Percentiles rank a stretch among this genome's conserved stretches.
phyloP scores from a whole-genome alignment of 371 early-diverging fungal genomes.

The Rhizoclosmatium hyalinum region DNA sequence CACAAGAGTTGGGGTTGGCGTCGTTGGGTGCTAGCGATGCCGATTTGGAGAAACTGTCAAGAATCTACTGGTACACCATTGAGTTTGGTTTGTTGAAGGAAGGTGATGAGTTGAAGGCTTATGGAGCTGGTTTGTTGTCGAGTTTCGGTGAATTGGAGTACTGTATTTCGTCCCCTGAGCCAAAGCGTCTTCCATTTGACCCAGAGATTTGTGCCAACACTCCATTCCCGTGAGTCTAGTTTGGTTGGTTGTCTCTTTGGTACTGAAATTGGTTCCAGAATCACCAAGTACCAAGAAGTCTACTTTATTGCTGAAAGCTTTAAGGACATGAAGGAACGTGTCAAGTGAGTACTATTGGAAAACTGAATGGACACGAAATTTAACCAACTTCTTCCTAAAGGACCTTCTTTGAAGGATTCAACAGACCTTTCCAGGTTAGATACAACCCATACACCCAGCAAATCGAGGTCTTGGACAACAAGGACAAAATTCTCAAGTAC shows the following conservation, averaged over 20 bases:
- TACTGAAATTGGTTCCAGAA: slow-evolving; percentile 39
- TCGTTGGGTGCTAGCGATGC: slow-evolving; percentile 93
- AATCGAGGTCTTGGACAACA: slow-evolving; percentile 80
- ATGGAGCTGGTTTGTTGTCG: slow-evolving; percentile 93
- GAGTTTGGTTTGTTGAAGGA: slow-evolving; percentile 95
- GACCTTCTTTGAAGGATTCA: slow-evolving; percentile 66
- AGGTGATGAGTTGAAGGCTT: slow-evolving; percentile 80
- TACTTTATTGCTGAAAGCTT: slow-evolving; percentile 96
- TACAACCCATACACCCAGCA: slow-evolving; percentile 89
- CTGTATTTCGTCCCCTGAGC: slow-evolving; percentile 75
- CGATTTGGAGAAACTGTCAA: slow-evolving; percentile 84
- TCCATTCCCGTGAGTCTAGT: slow-evolving; percentile 73
- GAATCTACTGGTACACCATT: slow-evolving; percentile 92
- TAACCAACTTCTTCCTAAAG: neutral
- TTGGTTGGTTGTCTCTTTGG: neutral
- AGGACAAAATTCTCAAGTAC: slow-evolving; percentile 48
- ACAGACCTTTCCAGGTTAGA: slow-evolving; percentile 85
- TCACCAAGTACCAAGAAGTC: slow-evolving; percentile 92
- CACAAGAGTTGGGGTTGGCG: slow-evolving; percentile 96
- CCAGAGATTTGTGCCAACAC: slow-evolving; percentile 80
- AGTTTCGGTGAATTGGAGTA: slow-evolving; percentile 97
- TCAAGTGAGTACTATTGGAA: slow-evolving; percentile 51
- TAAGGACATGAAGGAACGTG: slow-evolving; percentile 89
- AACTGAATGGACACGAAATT: neutral
- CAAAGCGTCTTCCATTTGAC: slow-evolving; percentile 83